phyloP scores from a whole-genome alignment of 495 filamentous ascomycete species.

The Penicillium cinerascens region DNA sequence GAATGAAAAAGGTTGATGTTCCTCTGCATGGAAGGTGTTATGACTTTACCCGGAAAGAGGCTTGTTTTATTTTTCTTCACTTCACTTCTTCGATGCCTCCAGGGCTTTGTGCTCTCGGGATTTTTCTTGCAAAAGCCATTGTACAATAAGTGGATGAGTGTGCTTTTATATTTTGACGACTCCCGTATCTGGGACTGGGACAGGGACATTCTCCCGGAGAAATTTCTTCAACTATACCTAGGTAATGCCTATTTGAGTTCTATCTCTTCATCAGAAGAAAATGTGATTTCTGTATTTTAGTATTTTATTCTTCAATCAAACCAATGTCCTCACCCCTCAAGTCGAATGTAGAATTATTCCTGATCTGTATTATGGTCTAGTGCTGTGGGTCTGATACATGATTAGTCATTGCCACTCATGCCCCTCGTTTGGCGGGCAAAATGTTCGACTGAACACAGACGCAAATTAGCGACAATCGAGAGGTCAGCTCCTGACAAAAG shows the following conservation, averaged over 20 bases:
- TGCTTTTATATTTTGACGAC: slow-evolving; percentile 6
- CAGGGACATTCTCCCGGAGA: slow-evolving; percentile 2
- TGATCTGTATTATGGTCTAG: no score
- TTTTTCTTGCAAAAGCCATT: not conserved
- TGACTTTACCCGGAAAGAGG: slow-evolving; percentile 1
- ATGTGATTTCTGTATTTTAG: not conserved
- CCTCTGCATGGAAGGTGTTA: slow-evolving; percentile 13
- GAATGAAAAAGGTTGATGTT: not conserved
- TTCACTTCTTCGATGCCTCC: slow-evolving; percentile 1
- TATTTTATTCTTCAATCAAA: not conserved
- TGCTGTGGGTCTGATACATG: not conserved
- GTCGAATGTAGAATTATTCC: no score
- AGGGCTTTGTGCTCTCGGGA: not conserved
- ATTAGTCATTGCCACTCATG: not conserved
- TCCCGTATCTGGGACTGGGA: not conserved
- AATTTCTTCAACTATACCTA: not conserved
- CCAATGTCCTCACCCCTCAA: not conserved
- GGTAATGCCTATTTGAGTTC: not conserved
- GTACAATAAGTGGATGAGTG: slow-evolving; percentile 15
- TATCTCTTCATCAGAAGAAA: not conserved
- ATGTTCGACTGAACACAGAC: not conserved
- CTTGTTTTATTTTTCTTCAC: slow-evolving; percentile 3
- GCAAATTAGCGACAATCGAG: not conserved
- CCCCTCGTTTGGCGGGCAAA: not conserved
- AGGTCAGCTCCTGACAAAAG: not conserved